phyloP scores from a whole-genome alignment of 1,284 basidiomycete genomes.

The Tranzscheliella williamsii region DNA sequence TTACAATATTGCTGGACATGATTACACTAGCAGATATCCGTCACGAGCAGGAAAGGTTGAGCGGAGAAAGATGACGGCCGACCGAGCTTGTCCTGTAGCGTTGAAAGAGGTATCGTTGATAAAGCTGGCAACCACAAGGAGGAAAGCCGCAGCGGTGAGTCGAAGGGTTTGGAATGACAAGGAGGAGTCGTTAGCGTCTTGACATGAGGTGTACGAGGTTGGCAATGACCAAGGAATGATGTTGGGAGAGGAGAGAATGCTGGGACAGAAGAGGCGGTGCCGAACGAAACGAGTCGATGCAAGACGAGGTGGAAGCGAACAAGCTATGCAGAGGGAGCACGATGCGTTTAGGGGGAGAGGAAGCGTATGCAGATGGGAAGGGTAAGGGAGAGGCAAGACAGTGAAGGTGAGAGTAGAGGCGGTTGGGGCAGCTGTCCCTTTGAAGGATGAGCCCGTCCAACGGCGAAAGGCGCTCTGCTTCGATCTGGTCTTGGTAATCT shows the following conservation, averaged over 20 bases:
- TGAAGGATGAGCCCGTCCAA: too few species aligned
- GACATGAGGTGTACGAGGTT: neutral
- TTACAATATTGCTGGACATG: constrained; percentile 4
- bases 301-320: neutral
- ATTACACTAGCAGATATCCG: neutral
- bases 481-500: too few species aligned
- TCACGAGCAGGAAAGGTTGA: neutral
- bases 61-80: too few species aligned
- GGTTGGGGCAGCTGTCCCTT: too few species aligned
- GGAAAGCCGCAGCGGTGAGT: neutral
- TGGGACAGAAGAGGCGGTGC: too few species aligned
- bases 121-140: neutral
- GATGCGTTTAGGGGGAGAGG: too few species aligned
- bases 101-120: neutral
- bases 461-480: too few species aligned
- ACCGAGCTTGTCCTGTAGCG: neutral
- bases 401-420: neutral
- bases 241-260: neutral
- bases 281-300: too few species aligned
- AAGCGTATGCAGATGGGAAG: neutral
- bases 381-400: neutral
- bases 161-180: neutral
- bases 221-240: neutral
- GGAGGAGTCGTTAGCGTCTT: neutral
- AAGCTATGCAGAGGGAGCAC: too few species aligned